These are phyloP conservation scores for Naumovozyma dairenensis DNA, from an alignment of 805 yeast genomes.

Conservation along the genomic window DNA sequence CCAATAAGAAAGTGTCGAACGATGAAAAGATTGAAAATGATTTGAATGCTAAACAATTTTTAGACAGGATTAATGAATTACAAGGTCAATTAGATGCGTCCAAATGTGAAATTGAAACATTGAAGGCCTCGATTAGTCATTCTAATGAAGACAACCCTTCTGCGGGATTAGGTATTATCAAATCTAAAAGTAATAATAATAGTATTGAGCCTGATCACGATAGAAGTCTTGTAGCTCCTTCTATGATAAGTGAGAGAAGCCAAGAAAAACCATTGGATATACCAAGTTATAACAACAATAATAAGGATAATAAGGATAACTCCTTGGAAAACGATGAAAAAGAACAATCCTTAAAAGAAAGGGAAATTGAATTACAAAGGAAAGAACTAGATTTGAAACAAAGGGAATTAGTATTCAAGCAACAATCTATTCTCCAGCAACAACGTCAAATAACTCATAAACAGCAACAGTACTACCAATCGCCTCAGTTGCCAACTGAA, in stretches of 20 bases:
- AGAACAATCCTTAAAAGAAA: conserved; percentile 16
- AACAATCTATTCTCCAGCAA: conserved; percentile 13
- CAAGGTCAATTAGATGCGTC: too few relatives aligned
- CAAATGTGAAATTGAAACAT: too few relatives aligned
- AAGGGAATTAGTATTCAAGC: conserved; percentile 23
- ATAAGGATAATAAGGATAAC: conserved; percentile 5
- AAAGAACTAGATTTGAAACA: conserved; percentile 25
- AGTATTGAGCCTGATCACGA: too few relatives aligned
- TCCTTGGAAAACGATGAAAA: conserved; percentile 1
- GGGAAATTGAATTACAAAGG: conserved; percentile 21
- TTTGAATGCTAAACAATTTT: background rate
- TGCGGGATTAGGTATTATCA: too few relatives aligned
- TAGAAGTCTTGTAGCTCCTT: background rate
- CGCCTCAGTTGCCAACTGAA: conserved; percentile 2
- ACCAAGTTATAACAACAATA: background rate
- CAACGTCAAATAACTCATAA: conserved; percentile 4
- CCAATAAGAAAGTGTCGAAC: background rate
- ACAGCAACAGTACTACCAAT: conserved; percentile 2
- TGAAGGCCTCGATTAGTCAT: too few relatives aligned
- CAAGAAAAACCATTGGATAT: background rate
- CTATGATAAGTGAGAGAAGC: background rate
- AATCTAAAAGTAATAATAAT: too few relatives aligned
- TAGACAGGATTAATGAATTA: too few relatives aligned
- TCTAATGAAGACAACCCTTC: too few relatives aligned
- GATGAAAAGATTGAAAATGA: background rate